A percentile compares a stretch with the other conserved stretches of the same genome.
phyloP scores from a whole-genome alignment of 2,329 filamentous ascomycete species.

The Aspergillus uvarum region DNA sequence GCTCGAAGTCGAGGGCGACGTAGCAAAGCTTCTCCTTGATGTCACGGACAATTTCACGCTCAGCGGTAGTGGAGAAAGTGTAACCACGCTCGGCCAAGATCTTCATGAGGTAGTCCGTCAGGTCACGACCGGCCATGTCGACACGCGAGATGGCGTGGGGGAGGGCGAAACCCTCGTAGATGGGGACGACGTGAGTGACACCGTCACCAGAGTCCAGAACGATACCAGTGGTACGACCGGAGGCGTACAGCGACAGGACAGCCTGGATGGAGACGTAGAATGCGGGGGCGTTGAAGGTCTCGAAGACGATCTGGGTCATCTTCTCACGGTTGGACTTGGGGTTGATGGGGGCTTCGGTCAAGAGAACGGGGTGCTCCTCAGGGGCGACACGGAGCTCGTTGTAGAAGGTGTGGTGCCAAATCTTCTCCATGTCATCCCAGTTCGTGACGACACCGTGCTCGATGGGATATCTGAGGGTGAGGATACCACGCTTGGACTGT shows the following conservation, averaged over 20 bases:
- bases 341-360: constrained; percentile 99
- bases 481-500: constrained; percentile 99
- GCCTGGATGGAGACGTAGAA: constrained; percentile 99
- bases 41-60: constrained; percentile 99
- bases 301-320: constrained; percentile 99
- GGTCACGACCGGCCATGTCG: constrained; percentile 99
- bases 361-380: constrained; percentile 98
- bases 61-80: constrained; percentile 99
- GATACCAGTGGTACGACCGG: constrained; percentile 99
- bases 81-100: constrained; percentile 99
- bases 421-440: constrained; percentile 99
- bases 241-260: constrained; percentile 98
- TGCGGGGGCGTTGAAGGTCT: constrained; percentile 99
- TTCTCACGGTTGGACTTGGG: constrained; percentile 99
- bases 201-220: constrained; percentile 99
- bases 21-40: constrained; percentile 99
- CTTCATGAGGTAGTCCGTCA: constrained; percentile 99
- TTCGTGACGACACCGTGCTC: constrained; percentile 99
- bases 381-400: constrained; percentile 99
- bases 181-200: constrained; percentile 99
- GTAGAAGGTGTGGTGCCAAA: constrained; percentile 99
- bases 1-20: constrained; percentile 99
- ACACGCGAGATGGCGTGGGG: constrained; percentile 99
- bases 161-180: constrained; percentile 99
- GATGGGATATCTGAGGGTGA: constrained; percentile 98